Conservation (phyloP, 2,329 filamentous ascomycete species). For the Fusarium sp. region DNA sequence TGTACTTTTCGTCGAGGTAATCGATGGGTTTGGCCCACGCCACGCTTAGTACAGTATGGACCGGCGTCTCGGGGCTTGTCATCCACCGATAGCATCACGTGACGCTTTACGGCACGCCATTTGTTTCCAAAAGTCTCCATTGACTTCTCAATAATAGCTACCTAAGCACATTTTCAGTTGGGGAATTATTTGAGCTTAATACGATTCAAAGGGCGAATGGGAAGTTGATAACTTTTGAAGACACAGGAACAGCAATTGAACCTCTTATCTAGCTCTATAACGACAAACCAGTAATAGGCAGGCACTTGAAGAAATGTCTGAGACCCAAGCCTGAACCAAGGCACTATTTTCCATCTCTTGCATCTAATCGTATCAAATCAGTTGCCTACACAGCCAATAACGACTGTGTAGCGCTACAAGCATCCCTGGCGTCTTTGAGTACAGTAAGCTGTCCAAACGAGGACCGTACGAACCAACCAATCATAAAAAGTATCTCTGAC, state of each 20-base stretch:
- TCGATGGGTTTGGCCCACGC: constrained; percentile 31
- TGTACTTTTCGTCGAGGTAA: constrained; percentile 46
- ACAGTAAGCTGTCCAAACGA: constrained; percentile 2
- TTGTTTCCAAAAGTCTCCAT: constrained; percentile 27
- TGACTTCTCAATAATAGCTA: constrained; percentile 5
- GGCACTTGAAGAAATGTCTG: background rate
- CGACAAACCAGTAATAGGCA: background rate
- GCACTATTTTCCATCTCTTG: background rate
- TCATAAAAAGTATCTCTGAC: background rate
- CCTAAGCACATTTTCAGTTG: background rate
- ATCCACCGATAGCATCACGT: constrained; percentile 37
- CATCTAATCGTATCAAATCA: background rate
- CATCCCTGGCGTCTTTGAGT: background rate
- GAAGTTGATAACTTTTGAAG: background rate
- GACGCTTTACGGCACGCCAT: background rate
- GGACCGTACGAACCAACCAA: constrained; percentile 12
- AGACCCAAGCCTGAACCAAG: background rate
- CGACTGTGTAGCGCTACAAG: background rate
- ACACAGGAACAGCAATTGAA: background rate
- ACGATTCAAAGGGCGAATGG: background rate
- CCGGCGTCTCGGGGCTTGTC: constrained; percentile 34
- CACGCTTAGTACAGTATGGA: constrained; percentile 10
- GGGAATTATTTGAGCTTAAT: background rate
- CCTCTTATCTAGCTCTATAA: no score
- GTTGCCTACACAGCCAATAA: background rate